phyloP scores from a whole-genome alignment of 2,329 filamentous ascomycete species.

The Aspergillus flavus region DNA sequence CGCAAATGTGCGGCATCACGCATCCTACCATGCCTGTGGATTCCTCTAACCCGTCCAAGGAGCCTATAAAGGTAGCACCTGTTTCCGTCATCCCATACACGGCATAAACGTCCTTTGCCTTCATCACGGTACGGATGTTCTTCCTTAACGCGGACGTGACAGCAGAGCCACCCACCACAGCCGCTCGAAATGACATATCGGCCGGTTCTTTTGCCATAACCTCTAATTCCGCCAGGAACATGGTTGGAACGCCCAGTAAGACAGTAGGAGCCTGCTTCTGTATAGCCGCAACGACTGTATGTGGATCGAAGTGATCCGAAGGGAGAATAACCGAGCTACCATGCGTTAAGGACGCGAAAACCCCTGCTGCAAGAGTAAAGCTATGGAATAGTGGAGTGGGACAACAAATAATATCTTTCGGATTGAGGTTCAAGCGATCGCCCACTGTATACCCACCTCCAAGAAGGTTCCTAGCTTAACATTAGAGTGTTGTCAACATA shows the following conservation, averaged over 20 bases:
- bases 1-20: no score
- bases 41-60: no score
- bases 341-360: constrained; percentile 43
- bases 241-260: constrained; percentile 68
- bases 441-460: constrained; percentile 88
- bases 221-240: no score
- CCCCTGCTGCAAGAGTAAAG: constrained; percentile 41
- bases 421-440: constrained; percentile 66
- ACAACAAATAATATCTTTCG: constrained; percentile 69
- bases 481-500: not conserved
- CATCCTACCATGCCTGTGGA: no score
- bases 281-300: constrained; percentile 63
- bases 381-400: constrained; percentile 68
- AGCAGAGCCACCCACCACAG: no score
- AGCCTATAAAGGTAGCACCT: no score
- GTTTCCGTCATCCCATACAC: no score
- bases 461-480: constrained; percentile 19
- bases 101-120: no score
- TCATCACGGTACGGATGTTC: no score
- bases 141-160: no score
- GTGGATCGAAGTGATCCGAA: constrained; percentile 63
- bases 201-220: no score
- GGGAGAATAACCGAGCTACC: constrained; percentile 71
- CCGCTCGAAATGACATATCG: no score
- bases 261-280: constrained; percentile 65